Evolutionary conservation across 1,284 basidiomycete genomes (phyloP).

Genomic region (Athelia sp.): DNA sequence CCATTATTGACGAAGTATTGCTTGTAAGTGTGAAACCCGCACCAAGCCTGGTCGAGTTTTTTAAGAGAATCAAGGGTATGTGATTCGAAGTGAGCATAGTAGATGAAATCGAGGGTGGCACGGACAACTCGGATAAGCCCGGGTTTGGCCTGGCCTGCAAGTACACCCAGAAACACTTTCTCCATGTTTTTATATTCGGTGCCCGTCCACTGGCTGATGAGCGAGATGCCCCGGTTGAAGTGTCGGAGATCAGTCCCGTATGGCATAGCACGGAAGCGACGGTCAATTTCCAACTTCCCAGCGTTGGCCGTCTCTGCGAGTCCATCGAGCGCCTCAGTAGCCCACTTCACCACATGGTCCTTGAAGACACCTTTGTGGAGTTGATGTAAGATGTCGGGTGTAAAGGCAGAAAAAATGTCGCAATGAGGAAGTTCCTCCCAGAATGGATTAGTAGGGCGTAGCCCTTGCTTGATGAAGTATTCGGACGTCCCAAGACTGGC

Average conservation of each 20-base stretch:
- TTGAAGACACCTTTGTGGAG: slow-evolving; percentile 25
- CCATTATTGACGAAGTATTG: slow-evolving; percentile 19
- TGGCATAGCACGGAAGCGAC: slow-evolving; percentile 16
- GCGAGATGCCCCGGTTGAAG: slow-evolving; percentile 19
- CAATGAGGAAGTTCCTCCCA: slow-evolving; percentile 21
- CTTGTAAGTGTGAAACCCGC: slow-evolving; percentile 23
- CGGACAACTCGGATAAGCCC: slow-evolving; percentile 11
- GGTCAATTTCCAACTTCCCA: slow-evolving; percentile 15
- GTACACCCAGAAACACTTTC: slow-evolving; percentile 15
- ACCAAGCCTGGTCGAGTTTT: slow-evolving; percentile 13
- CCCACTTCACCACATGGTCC: slow-evolving; percentile 23
- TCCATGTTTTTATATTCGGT: slow-evolving; percentile 18
- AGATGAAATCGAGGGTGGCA: slow-evolving; percentile 19
- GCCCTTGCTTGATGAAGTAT: slow-evolving; percentile 1
- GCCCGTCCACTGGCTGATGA: slow-evolving; percentile 18
- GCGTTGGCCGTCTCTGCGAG: neutral
- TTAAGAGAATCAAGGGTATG: slow-evolving; percentile 15
- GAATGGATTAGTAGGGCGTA: slow-evolving; percentile 16
- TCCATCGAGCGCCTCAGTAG: neutral
- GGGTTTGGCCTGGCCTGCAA: slow-evolving; percentile 9
- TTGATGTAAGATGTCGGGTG: slow-evolving; percentile 26
- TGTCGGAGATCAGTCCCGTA: slow-evolving; percentile 16
- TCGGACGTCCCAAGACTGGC: neutral
- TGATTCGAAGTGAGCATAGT: slow-evolving; percentile 16
- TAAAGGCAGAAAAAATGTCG: slow-evolving; percentile 20